Conservation (phyloP, 169 alveolate genomes). For the Toxoplasma gondii region DNA sequence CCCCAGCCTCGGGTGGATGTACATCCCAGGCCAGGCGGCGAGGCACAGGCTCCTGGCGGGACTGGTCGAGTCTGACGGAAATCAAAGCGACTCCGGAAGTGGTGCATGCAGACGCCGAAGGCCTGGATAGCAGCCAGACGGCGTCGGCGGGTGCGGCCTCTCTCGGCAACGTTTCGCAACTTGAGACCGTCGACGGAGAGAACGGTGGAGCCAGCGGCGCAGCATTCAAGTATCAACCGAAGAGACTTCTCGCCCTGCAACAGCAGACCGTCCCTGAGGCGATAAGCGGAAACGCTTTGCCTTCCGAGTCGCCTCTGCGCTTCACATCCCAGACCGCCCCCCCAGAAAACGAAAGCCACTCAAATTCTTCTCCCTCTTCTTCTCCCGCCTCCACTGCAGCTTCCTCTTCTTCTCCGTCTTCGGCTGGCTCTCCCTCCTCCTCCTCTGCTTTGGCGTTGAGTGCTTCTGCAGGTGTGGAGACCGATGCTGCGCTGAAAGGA, state of each 20-base stretch:
- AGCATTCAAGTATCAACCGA: background rate
- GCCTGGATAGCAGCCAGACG: background rate
- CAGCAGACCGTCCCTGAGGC: background rate
- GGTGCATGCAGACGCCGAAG: background rate
- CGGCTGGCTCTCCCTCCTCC: no score
- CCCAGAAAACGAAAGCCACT: background rate
- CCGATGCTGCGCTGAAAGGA: background rate
- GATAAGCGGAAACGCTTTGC: no score
- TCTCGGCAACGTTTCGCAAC: no score
- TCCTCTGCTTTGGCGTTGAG: no score
- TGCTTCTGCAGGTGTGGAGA: background rate
- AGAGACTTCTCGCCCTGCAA: constrained; percentile 25
- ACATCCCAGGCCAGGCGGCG: background rate
- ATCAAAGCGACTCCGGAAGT: background rate
- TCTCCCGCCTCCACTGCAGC: background rate
- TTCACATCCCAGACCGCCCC: background rate
- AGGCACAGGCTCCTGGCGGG: background rate
- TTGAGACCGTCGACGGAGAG: no score
- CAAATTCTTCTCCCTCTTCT: background rate
- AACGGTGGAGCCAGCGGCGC: background rate
- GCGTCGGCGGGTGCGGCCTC: background rate
- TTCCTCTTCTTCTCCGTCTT: no score
- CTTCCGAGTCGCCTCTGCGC: background rate
- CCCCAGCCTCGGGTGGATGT: background rate
- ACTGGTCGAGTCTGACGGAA: background rate